Conservation (phyloP, 352 stramenopile genomes). For the Albugo candida region DNA sequence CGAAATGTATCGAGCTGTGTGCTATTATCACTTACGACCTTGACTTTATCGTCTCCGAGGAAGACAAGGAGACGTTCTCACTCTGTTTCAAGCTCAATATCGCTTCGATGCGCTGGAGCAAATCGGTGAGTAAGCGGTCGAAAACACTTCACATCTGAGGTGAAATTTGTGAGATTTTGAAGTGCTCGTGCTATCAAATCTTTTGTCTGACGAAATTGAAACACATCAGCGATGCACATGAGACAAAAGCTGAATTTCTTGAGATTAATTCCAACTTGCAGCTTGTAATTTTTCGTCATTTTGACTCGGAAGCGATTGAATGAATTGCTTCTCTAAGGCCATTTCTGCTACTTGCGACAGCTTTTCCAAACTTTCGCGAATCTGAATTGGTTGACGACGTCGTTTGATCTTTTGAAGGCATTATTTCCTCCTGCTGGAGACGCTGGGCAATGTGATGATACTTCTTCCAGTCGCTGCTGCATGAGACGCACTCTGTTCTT, state of each 20-base stretch:
- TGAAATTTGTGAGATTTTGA: conserved; percentile 52
- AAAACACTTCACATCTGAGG: conserved; percentile 45
- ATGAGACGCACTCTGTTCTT: conserved; percentile 54
- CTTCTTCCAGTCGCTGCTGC: conserved; percentile 30
- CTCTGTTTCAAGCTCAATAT: conserved; percentile 53
- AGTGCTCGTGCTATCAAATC: conserved; percentile 42
- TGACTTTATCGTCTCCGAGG: conserved; percentile 5
- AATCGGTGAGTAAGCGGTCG: conserved; percentile 29
- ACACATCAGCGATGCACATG: conserved; percentile 53
- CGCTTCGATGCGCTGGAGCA: conserved; percentile 30
- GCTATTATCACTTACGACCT: conserved; percentile 3
- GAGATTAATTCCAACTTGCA: conserved; percentile 52
- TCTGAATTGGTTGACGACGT: no score
- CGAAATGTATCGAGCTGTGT: conserved; percentile 36
- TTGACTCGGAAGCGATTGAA: no score
- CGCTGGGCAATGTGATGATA: no score
- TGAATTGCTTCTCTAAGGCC: no score
- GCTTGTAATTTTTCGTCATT: background rate
- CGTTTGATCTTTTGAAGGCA: no score
- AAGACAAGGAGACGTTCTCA: conserved; percentile 26
- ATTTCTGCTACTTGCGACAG: no score
- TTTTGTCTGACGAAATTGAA: conserved; percentile 35
- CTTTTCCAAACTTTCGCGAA: no score
- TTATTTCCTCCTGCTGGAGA: no score
- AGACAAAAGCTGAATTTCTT: conserved; percentile 72